Conservation (phyloP, 805 yeast genomes). For the Zygoascus biomembranicola region DNA sequence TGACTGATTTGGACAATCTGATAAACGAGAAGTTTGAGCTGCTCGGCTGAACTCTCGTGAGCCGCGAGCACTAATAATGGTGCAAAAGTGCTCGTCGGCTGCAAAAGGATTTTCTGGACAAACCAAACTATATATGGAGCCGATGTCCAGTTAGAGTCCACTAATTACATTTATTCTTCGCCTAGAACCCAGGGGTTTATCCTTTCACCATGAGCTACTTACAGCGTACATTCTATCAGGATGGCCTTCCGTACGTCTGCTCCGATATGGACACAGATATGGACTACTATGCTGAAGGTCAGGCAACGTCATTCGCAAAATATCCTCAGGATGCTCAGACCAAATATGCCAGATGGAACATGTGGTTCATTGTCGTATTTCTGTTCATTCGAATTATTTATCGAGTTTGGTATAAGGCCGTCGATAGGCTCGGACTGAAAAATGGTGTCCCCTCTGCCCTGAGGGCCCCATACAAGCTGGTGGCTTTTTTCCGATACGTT, state of each 20-base stretch:
- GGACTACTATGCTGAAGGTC: constrained; percentile 5
- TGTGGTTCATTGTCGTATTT: constrained; percentile 9
- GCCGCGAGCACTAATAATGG: no score
- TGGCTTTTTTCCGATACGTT: constrained; percentile 9
- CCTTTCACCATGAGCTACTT: not conserved
- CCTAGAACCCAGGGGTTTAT: not conserved
- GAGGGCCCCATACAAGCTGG: not conserved
- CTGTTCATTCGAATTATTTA: constrained; percentile 6
- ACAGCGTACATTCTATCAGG: not conserved
- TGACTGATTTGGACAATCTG: no score
- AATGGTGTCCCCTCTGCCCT: not conserved
- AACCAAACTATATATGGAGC: not conserved
- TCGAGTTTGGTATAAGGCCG: constrained; percentile 2
- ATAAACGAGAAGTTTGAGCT: no score
- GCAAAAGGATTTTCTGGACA: not conserved
- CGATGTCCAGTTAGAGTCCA: not conserved
- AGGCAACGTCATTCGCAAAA: constrained; percentile 4
- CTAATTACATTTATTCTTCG: not conserved
- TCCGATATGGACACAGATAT: not conserved
- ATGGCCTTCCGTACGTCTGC: not conserved
- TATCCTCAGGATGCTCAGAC: constrained; percentile 7
- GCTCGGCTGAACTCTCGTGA: no score
- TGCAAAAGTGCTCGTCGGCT: not conserved
- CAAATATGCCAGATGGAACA: constrained; percentile 10
- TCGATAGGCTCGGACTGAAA: constrained; percentile 3